These are phyloP conservation scores for Sorghum bicolor DNA, from an alignment of 176 grass and related monocot species.

Conservation along the genomic window Sorghum_bicolor_NCBIv3 NC_012872.2:10112501-10113000, in stretches of 20 bases:
- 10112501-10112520: not conserved
- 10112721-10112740: not conserved
- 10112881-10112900: slow-evolving; percentile 96
- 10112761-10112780: not conserved
- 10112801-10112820: not conserved
- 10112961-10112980: slow-evolving; percentile 5
- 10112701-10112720: not conserved
- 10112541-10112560: not conserved
- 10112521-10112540: not conserved
- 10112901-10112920: slow-evolving; percentile 97
- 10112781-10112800: not conserved
- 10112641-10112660: not conserved
- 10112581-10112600: not conserved
- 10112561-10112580: not conserved
- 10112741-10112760: not conserved
- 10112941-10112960: slow-evolving; percentile 73
- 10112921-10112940: slow-evolving; percentile 96
- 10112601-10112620: not conserved
- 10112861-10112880: slow-evolving; percentile 92
- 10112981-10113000: not conserved
- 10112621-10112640: not conserved
- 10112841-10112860: slow-evolving; percentile 46
- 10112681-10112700: not conserved
- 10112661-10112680: not conserved
- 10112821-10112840: slow-evolving; percentile 62